Base-by-base conservation (phyloP, 2,329 filamentous ascomycete genomes). In the Neonectria magnoliae region DNA sequence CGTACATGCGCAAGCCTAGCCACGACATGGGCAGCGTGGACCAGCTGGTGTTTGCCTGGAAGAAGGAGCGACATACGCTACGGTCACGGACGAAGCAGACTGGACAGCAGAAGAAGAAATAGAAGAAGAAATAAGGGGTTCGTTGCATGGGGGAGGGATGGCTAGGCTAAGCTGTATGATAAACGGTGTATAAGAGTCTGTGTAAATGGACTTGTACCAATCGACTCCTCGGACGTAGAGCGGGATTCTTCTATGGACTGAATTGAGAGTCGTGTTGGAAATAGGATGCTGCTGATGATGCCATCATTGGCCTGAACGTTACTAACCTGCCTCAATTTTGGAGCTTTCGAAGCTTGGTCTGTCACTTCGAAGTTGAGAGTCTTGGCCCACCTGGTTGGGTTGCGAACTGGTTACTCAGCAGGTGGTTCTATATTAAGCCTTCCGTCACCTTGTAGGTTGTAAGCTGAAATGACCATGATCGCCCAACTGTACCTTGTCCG, bases 1-100 rank as follows among this genome's bases (percentile, higher is more conserved):
- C 93, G 75, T 98, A 95, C 80, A 92, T 99, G 91, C 88, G 94
- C 77, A 85, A 94, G 84, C 89, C 92, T 64, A 91, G 90, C 81
- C 94, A 97, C 80, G 94, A 97, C 81, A 88, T 93, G 81, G 92
- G 94, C 66, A 93, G 88, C 74, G 92, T 97, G 68, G 92, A 97
- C 78, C 89, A 91, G 70, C 84, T 95, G 74, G 93, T 97, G 62
- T 78, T 78, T 68, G 80, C 81, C 11, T 83, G 81, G 81, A 82
- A 81, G 77, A 82, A 81, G 78, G 81, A 83, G 76, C 76, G 80
- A 63, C 78, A 78, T 63, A 75, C 80, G 25, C 74, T 82, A 68
- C 74, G 81, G 36, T 76, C 77, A 60, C 76, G 73, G 70, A 71
- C 76, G 44, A 77, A 74, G 48, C 73, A 76, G 62, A 63, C 68